Evolutionary conservation across 139 green algal species (phyloP), one percentile per base, ranked within the genome.

Genomic region (Tetratostichococcus sp.): DNA sequence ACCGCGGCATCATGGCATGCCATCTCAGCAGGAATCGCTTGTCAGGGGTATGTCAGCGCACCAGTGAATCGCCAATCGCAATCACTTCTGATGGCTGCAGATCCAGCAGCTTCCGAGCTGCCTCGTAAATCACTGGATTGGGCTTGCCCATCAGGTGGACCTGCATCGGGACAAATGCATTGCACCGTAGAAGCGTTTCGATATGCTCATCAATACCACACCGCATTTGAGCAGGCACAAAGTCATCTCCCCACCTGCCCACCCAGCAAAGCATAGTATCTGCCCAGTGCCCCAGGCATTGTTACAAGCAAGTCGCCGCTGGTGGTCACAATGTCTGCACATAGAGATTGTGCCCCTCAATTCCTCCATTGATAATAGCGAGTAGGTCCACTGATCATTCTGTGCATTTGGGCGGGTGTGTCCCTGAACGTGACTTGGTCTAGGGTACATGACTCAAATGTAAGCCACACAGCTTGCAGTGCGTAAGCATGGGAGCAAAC

Each of bases 121-220:
- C 78, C 17, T 85, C 1, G 77, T 95, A 96, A 14, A 97, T 93
- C 11, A 94, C 79, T 8, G 82, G 62, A 19, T 77, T 81, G 0
- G 92, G 92, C 85, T 97, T 97, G 42, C 92, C 92, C 88, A 96
- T 93, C 28, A 93, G 73, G 23, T 79, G 35, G 35, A 91, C 82
- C 32, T 75, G 25, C 34, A n/a, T 58, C 26, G 66, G 39, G 39
- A 14, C 8, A 50, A 50, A 8, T 50, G 39, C 21, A 67, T 67
- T 62, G 42, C 67, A 70, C n/a, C n/a, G n/a, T n/a, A n/a, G n/a
- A n/a, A n/a, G n/a, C n/a, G n/a, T n/a, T n/a, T n/a, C n/a, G n/a
- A n/a, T n/a, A n/a, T n/a, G n/a, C n/a, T n/a, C n/a, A n/a, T n/a
- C n/a, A n/a, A 32, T 57, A 30, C 30, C 31, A 31, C 11, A 57